Evolutionary conservation across 306 rosid genomes (phyloP).

Genomic region (Calophaca sinica): DNA sequence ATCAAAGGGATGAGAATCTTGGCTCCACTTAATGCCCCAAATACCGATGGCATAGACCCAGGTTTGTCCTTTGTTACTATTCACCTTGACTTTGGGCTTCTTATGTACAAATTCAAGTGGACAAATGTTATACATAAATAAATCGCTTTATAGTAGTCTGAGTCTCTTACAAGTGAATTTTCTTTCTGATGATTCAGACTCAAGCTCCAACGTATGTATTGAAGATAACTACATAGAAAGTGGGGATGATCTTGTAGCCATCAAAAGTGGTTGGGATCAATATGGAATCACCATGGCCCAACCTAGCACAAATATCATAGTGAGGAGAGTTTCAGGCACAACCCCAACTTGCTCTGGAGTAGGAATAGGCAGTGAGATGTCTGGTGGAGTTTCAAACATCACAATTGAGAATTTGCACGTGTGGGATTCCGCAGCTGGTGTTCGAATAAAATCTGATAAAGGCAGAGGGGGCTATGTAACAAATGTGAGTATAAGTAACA

Average conservation of each 20-base stretch:
- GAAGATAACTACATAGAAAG: slow-evolving; percentile 97
- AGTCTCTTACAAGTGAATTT: slow-evolving; percentile 25
- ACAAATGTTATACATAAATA: not conserved
- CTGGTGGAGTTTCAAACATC: slow-evolving; percentile 87
- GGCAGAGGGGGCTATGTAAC: slow-evolving; percentile 88
- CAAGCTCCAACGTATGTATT: slow-evolving; percentile 80
- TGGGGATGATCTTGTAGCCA: slow-evolving; percentile 95
- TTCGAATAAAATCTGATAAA: slow-evolving; percentile 82
- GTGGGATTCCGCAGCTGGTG: slow-evolving; percentile 89
- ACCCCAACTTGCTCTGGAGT: slow-evolving; percentile 96
- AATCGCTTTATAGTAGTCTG: not conserved
- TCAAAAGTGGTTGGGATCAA: slow-evolving; percentile 98
- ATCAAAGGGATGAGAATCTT: slow-evolving; percentile 90
- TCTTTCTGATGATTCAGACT: slow-evolving; percentile 61
- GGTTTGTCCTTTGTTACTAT: slow-evolving; percentile 54
- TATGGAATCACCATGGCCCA: slow-evolving; percentile 80
- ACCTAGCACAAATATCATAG: slow-evolving; percentile 78
- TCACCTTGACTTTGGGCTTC: not conserved
- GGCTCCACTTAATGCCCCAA: slow-evolving; percentile 97
- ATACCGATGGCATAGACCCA: slow-evolving; percentile 96
- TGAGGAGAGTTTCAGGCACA: slow-evolving; percentile 90
- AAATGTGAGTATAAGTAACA: slow-evolving; percentile 66
- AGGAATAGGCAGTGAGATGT: slow-evolving; percentile 98
- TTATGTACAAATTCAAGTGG: not conserved
- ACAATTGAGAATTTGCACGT: slow-evolving; percentile 79